Percentiles rank a stretch among this genome's conserved stretches.
These are phyloP conservation scores for Cylindrotheca closterium DNA, from an alignment of 108 stramenopile genomes.

Conservation along the genomic window DNA sequence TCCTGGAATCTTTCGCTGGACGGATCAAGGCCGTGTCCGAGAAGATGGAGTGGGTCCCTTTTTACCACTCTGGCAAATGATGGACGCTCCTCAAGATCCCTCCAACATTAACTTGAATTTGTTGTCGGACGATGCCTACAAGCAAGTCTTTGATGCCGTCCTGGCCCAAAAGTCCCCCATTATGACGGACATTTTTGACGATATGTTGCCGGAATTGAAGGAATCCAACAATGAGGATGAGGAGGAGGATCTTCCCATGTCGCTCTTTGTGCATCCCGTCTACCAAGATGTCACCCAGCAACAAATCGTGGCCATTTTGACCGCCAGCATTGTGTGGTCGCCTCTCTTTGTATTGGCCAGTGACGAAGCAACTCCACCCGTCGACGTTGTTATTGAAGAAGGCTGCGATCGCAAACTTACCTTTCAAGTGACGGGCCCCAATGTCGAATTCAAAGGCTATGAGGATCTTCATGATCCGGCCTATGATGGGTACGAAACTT, in stretches of 20 bases:
- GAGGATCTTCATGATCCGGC: conserved; percentile 10
- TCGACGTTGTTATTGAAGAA: not conserved
- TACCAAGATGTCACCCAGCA: no score
- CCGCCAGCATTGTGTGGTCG: not conserved
- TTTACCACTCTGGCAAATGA: conserved; percentile 9
- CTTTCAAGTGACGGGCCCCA: not conserved
- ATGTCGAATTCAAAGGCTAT: conserved; percentile 1
- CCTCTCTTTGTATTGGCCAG: not conserved
- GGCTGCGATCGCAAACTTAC: conserved; percentile 7
- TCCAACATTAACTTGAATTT: conserved; percentile 5
- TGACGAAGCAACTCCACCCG: not conserved
- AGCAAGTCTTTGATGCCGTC: no score
- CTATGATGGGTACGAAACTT: not conserved
- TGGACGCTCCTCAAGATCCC: conserved; percentile 1
- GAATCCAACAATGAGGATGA: no score
- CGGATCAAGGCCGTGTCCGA: no score
- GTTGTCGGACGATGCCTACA: conserved; percentile 1
- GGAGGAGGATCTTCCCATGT: no score
- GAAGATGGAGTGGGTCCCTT: conserved; percentile 13
- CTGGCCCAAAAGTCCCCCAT: no score
- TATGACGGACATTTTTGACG: no score
- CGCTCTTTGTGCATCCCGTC: no score
- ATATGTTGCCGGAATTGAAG: no score
- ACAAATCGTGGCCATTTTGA: conserved; percentile 4
- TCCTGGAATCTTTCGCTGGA: no score